Conservation (phyloP, 2,329 filamentous ascomycete genomes). For the Thielaviopsis ethacetica region DNA sequence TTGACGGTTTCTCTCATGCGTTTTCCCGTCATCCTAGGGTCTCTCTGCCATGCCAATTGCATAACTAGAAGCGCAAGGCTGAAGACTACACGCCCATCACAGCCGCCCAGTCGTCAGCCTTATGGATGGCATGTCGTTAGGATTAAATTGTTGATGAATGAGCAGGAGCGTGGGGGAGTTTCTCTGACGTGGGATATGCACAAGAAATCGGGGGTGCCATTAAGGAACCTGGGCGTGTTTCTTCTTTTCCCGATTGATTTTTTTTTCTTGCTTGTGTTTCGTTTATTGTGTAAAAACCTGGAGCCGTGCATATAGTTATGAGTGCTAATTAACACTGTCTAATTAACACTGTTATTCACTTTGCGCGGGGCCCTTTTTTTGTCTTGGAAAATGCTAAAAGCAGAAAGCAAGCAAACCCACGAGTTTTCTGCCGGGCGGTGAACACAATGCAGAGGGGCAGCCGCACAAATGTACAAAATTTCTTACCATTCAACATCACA, state of each 20-base stretch:
- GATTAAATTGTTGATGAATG: constrained; percentile 7
- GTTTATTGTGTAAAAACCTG: background rate
- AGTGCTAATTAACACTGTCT: background rate
- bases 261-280: background rate
- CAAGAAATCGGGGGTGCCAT: background rate
- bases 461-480: constrained; percentile 12
- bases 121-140: constrained; percentile 5
- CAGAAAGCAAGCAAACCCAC: background rate
- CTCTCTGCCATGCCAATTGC: background rate
- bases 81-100: background rate
- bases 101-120: background rate
- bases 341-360: background rate
- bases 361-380: constrained; percentile 6
- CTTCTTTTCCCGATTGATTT: no score
- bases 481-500: constrained; percentile 9
- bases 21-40: background rate
- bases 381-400: background rate
- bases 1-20: background rate
- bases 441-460: constrained; percentile 10
- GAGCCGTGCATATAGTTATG: constrained; percentile 1
- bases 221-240: constrained; percentile 2
- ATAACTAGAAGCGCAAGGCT: background rate
- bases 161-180: constrained; percentile 7
- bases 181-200: constrained; percentile 7
- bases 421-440: constrained; percentile 11